Base-by-base conservation (phyloP, 139 green algal genomes). In the Ettlia oleoabundans region DNA sequence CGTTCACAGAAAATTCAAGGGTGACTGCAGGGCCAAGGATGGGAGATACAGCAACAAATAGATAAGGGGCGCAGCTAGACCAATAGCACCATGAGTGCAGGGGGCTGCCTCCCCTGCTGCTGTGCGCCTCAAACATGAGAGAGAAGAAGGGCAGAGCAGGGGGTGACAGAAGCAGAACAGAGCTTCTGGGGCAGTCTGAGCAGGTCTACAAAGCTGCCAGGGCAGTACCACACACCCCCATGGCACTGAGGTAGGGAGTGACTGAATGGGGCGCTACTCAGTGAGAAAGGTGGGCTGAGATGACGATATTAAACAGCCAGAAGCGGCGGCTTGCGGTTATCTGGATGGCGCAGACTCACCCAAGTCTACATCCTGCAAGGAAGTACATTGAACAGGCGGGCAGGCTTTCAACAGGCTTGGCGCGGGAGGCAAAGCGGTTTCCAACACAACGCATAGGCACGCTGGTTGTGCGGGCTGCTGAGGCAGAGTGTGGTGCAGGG, bases 1-100 rank as follows among this genome's bases (percentile, higher is more conserved):
- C 71, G 71, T 78, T 78, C 13, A 61, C 69, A 26, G 69, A 58
- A 30, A 76, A 76, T 42, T 76, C 69, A 8, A 76, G 69, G 0
- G 47, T 61, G 1, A 76, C 71, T 65, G 55, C 55, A n/a, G 55
- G 55, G 47, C 47, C 15, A 28, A n/a, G 18, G 55, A 9, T 28
- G 15, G 28, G 55, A n/a, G 55, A n/a, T n/a, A 9, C 18, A n/a
- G 55, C 18, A n/a, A 28, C 18, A 22, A 15, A 65, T 22, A 32
- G 55, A 15, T 10, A 15, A 58, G 47, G 47, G 47, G 13, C 10
- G 47, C 47, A 58, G 47, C n/a, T n/a, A n/a, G n/a, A n/a, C n/a
- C n/a, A n/a, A n/a, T n/a, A n/a, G 47, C 47, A 58, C 47, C 47
- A 15, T 15, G 15, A 15, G 47, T 15, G 47, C 15, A 15, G 47